Conservation (phyloP, 2,329 filamentous ascomycete species). For the Stemphylium vesicarium region DNA sequence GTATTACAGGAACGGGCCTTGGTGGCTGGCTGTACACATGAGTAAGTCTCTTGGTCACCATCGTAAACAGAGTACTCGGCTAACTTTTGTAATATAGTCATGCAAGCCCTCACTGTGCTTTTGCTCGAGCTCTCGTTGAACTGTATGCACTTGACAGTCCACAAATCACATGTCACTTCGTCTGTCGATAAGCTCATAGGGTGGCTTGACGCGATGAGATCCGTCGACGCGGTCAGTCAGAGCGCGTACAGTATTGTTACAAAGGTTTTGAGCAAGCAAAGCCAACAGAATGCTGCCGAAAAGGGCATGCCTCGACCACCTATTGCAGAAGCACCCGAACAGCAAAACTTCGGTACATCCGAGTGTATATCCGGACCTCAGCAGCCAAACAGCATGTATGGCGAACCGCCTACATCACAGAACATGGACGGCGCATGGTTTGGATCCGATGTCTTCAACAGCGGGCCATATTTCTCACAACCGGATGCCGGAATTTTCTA, state of each 20-base stretch:
- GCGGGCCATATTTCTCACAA: background rate
- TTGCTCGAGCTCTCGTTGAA: constrained; percentile 46
- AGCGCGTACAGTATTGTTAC: constrained; percentile 34
- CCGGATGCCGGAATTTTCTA: background rate
- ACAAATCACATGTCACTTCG: constrained; percentile 29
- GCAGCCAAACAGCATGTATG: background rate
- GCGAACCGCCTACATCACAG: background rate
- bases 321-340: background rate
- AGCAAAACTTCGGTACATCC: background rate
- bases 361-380: background rate
- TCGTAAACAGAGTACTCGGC: background rate
- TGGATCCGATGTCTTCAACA: background rate
- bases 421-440: background rate
- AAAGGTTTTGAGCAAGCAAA: constrained; percentile 17
- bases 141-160: constrained; percentile 28
- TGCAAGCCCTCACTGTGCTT: constrained; percentile 49
- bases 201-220: constrained; percentile 42
- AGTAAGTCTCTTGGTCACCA: constrained; percentile 2
- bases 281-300: background rate
- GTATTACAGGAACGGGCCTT: constrained; percentile 37
- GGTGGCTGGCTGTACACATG: constrained; percentile 49
- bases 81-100: constrained; percentile 27
- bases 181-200: constrained; percentile 36
- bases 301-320: background rate
- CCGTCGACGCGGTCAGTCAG: constrained; percentile 33